Evolutionary conservation across 2,329 filamentous ascomycete species (phyloP).

Genomic region (Fusarium begoniae): DNA sequence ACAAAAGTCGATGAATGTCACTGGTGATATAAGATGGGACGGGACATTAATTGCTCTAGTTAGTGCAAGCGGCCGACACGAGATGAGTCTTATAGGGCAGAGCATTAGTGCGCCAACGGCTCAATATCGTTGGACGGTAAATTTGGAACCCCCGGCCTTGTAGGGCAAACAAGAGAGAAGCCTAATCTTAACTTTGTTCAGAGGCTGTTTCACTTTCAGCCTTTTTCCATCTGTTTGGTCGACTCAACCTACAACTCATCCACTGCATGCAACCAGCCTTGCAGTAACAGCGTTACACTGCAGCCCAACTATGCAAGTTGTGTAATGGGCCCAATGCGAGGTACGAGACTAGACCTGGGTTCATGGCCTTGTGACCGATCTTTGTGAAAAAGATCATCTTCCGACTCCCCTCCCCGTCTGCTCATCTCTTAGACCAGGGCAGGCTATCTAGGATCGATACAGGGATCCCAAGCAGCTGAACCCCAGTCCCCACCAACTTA

Average conservation of each 20-base stretch:
- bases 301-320: not conserved
- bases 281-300: slow-evolving; percentile 9
- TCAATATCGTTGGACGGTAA: slow-evolving; percentile 16
- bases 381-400: slow-evolving; percentile 26
- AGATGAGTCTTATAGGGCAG: slow-evolving; percentile 15
- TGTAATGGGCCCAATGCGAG: not conserved
- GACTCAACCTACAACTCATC: not conserved
- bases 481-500: slow-evolving; percentile 15
- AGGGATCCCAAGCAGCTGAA: slow-evolving; percentile 37
- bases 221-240: slow-evolving; percentile 6
- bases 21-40: not conserved
- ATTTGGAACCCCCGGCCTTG: slow-evolving; percentile 30
- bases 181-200: slow-evolving; percentile 36
- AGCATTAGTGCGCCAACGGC: slow-evolving; percentile 8
- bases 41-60: not conserved
- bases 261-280: slow-evolving; percentile 1
- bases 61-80: slow-evolving; percentile 2
- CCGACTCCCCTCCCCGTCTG: slow-evolving; percentile 23
- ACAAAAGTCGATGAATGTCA: not conserved
- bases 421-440: slow-evolving; percentile 12
- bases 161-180: slow-evolving; percentile 23
- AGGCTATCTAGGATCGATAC: slow-evolving; percentile 19
- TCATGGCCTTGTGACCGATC: slow-evolving; percentile 23
- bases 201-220: slow-evolving; percentile 32
- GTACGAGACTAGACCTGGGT: slow-evolving; percentile 3